These are phyloP conservation scores for Paecilomyces formosus DNA, from an alignment of 2,329 filamentous ascomycete species.

Conservation along the genomic window DNA sequence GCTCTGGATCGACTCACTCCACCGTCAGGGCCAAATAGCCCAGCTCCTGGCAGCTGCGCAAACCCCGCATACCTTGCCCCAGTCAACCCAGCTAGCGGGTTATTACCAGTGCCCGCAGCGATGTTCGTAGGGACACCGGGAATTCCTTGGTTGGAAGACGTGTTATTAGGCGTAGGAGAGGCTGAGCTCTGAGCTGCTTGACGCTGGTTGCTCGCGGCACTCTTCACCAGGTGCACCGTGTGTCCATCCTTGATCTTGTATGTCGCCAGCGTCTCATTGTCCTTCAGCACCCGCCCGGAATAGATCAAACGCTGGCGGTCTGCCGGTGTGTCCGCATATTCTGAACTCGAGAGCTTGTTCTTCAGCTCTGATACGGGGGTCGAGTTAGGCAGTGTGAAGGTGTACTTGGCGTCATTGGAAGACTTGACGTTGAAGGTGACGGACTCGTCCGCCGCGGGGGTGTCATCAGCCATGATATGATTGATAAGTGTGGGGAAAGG, in stretches of 20 bases:
- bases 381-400: conserved; percentile 68
- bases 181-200: conserved; percentile 44
- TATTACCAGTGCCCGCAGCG: conserved; percentile 58
- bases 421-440: conserved; percentile 97
- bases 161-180: conserved; percentile 17
- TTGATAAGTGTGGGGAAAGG: conserved; percentile 1
- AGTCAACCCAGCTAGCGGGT: conserved; percentile 82
- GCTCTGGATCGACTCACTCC: conserved; percentile 58
- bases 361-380: conserved; percentile 82
- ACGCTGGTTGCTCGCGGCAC: conserved; percentile 75
- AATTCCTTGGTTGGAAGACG: conserved; percentile 20
- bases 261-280: conserved; percentile 71
- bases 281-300: conserved; percentile 93
- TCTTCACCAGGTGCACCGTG: conserved; percentile 94
- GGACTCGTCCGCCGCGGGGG: conserved; percentile 54
- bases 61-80: conserved; percentile 91
- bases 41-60: conserved; percentile 75
- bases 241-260: conserved; percentile 97
- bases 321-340: conserved; percentile 78
- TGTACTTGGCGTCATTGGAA: conserved; percentile 81
- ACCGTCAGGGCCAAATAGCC: conserved; percentile 88
- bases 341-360: conserved; percentile 70
- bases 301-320: conserved; percentile 95
- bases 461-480: conserved; percentile 33
- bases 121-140: conserved; percentile 42